Evolutionary conservation across 805 yeast species (phyloP), one percentile per base, ranked within the genome.

Genomic region (Candida golubevii): DNA sequence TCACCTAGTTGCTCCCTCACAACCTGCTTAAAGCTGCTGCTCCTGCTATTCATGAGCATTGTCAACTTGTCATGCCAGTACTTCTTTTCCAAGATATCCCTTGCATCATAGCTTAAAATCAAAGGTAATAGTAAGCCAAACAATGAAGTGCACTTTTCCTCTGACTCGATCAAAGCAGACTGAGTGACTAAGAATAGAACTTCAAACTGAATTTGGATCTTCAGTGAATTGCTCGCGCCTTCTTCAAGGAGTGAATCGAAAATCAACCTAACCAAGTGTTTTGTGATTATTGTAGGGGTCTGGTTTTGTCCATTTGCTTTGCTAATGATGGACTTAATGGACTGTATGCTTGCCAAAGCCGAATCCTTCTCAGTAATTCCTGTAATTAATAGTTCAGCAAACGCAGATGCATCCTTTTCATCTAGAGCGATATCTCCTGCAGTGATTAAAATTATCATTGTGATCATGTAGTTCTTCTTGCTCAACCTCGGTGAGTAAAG

Each of bases 261-360:
- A 0, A 80, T 63, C 12, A 80, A 54, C 31, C 64, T 63, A 8
- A 80, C 76, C 3, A 85, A 60, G 27, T 79, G 57, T 12, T 62
- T 63, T 44, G 71, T 70, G 33, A 82, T 63, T 1, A 77, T 59
- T 5, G 66, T 61, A 7, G 74, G 65, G 5, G 69, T 60, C 4
- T 54, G 50, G 2, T 56, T 45, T 0, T 53, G 51, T 7, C 56
- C 59, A 4, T 59, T 44, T 31, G 65, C 44, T 32, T 67, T 57
- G 34, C 67, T 69, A 8, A 84, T 67, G 35, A 87, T 64, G 0
- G 82, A 70, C 53, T 75, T 82, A 40, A 84, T 67, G 12, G 93
- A 82, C 50, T 83, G 89, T 10, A 69, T 47, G 10, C 66, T 66
- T 28, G 65, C 60, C 7, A 64, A 36, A 2, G 59, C 61, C n/a